Conservation (phyloP, 2,329 filamentous ascomycete genomes). For the Aspergillaceae sp. region DNA sequence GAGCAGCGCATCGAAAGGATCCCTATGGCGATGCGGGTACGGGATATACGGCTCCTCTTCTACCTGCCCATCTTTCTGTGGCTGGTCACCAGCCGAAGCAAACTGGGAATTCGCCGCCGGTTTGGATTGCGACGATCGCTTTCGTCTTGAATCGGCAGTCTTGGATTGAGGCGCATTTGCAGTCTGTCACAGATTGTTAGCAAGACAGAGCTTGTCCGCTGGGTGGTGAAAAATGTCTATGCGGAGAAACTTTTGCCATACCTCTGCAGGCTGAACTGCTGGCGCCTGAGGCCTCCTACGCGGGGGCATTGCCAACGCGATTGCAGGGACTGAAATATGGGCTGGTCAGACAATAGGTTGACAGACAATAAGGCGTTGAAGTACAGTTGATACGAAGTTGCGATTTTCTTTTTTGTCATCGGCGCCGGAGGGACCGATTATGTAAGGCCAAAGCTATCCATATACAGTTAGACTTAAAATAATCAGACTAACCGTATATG, state of each 20-base stretch:
- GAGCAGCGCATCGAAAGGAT: constrained; percentile 53
- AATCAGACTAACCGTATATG: too few relatives aligned
- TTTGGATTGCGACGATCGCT: constrained; percentile 21
- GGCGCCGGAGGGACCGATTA: neutral
- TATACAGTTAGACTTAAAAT: too few relatives aligned
- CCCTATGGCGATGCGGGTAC: constrained; percentile 21
- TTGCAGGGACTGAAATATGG: neutral
- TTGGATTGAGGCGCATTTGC: constrained; percentile 7
- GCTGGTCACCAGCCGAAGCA: constrained; percentile 7
- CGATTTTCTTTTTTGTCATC: neutral
- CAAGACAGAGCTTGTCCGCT: neutral
- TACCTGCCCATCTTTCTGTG: constrained; percentile 8
- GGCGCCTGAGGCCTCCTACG: constrained; percentile 27
- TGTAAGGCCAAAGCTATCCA: too few relatives aligned
- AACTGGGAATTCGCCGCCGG: constrained; percentile 11
- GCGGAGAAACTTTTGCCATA: constrained; percentile 23
- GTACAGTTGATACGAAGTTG: neutral
- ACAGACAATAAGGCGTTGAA: neutral
- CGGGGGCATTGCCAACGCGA: constrained; percentile 25
- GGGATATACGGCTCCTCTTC: constrained; percentile 9
- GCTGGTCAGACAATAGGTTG: neutral
- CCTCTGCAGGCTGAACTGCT: constrained; percentile 23
- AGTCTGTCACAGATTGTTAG: constrained; percentile 7
- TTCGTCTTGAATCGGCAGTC: constrained; percentile 13
- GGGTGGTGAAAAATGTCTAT: neutral